Conservation (phyloP, 164 flowering plant species). For the Vitis cinerea region DNA sequence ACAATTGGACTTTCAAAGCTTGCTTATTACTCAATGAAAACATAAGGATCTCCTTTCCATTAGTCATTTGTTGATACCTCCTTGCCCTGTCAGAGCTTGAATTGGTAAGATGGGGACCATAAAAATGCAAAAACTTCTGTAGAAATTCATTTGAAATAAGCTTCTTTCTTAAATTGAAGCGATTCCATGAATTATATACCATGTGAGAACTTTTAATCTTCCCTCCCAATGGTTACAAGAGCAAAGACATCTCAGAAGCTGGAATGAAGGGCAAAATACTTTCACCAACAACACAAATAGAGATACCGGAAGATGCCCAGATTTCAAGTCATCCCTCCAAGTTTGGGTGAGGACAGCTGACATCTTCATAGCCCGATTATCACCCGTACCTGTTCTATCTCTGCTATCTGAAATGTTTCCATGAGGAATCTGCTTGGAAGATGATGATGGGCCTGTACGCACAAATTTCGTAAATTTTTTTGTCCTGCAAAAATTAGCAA, state of each 20-base stretch:
- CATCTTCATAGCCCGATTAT: conserved; percentile 28
- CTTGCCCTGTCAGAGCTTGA: no score
- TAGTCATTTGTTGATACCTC: background rate
- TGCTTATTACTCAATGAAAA: background rate
- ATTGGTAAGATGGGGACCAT: no score
- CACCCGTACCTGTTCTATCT: conserved; percentile 31
- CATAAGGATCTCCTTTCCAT: background rate
- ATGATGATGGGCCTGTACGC: conserved; percentile 22
- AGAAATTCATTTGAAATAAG: no score
- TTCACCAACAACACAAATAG: conserved; percentile 41
- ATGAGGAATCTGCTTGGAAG: conserved; percentile 29
- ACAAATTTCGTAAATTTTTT: no score
- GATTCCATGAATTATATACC: no score
- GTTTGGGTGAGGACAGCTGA: conserved; percentile 50
- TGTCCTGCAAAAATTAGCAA: no score
- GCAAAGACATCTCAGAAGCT: conserved; percentile 43
- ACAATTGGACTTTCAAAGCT: conserved; percentile 1
- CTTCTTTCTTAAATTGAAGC: background rate
- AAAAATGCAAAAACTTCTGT: no score
- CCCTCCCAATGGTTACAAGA: conserved; percentile 21
- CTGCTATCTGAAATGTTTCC: conserved; percentile 31
- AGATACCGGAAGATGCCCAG: conserved; percentile 50
- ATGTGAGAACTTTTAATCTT: no score
- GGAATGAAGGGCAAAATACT: conserved; percentile 42
- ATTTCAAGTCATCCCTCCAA: conserved; percentile 71